Conservation (phyloP, 2,329 filamentous ascomycete species). For the Scleromitrula shiraiana region DNA sequence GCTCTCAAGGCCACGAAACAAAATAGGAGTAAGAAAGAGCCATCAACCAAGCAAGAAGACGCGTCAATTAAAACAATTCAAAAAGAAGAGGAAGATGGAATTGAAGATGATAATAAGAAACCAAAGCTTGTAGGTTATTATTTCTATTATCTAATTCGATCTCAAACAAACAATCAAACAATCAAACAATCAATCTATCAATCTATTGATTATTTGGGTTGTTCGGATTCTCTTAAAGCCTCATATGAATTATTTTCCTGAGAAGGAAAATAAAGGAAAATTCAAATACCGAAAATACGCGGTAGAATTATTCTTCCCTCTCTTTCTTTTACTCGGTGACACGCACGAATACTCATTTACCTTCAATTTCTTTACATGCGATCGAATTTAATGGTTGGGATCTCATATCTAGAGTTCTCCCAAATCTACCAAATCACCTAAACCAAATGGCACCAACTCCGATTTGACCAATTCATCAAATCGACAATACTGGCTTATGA, state of each 20-base stretch:
- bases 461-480: slow-evolving; percentile 10
- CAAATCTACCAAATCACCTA: slow-evolving; percentile 1
- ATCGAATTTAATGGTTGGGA: background rate
- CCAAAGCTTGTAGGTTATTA: background rate
- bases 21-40: no score
- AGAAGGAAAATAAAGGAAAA: no score
- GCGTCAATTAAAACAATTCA: background rate
- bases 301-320: no score
- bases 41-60: no score
- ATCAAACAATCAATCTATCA: background rate
- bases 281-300: no score
- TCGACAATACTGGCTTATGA: slow-evolving; percentile 68
- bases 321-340: background rate
- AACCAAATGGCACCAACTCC: slow-evolving; percentile 8
- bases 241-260: no score
- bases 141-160: no score
- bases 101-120: background rate
- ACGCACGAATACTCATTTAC: no score
- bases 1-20: no score
- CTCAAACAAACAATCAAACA: no score
- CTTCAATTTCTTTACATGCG: background rate
- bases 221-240: no score
- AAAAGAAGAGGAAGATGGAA: background rate
- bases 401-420: slow-evolving; percentile 8
- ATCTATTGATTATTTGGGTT: background rate